A percentile compares a stretch with the other conserved stretches of the same genome.
phyloP scores from a whole-genome alignment of 1,139 yeast species.

The Hemisphaericaspora xylanilytica region DNA sequence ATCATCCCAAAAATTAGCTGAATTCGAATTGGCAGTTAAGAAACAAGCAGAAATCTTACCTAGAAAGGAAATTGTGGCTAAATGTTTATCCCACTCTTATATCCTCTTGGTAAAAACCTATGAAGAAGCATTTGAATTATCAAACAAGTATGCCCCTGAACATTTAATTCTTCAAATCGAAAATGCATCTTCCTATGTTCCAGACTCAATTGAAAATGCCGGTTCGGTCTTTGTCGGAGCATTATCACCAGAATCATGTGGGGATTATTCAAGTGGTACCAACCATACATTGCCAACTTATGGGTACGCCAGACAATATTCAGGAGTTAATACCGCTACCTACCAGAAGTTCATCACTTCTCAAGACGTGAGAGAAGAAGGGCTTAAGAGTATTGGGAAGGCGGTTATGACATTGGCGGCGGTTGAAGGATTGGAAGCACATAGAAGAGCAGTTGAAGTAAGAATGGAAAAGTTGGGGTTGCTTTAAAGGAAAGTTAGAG shows the following conservation, averaged over 20 bases:
- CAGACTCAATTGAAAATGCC: conserved; percentile 76
- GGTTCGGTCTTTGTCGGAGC: conserved; percentile 97
- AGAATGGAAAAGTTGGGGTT: conserved; percentile 80
- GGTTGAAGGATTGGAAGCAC: conserved; percentile 95
- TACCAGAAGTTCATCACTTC: conserved; percentile 94
- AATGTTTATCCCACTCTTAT: conserved; percentile 89
- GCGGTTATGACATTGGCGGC: conserved; percentile 98
- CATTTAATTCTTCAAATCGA: conserved; percentile 90
- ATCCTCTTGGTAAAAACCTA: conserved; percentile 65
- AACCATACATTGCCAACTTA: conserved; percentile 97
- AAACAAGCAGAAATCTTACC: conserved; percentile 85
- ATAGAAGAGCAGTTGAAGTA: conserved; percentile 91
- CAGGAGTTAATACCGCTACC: conserved; percentile 95
- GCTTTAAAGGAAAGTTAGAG: conserved; percentile 14
- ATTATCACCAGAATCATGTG: conserved; percentile 95
- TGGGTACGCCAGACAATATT: conserved; percentile 95
- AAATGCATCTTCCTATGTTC: conserved; percentile 70
- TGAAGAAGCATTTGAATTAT: conserved; percentile 77
- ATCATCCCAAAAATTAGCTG: conserved; percentile 54
- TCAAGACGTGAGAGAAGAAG: conserved; percentile 83
- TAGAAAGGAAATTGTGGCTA: conserved; percentile 87
- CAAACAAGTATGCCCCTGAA: conserved; percentile 94
- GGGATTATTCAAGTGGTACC: conserved; percentile 97
- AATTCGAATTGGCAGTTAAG: conserved; percentile 77
- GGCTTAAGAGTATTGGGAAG: conserved; percentile 81